Evolutionary conservation across 2,329 filamentous ascomycete species (phyloP), one percentile per base, ranked within the genome.

Genomic region (Periconia sp.): DNA sequence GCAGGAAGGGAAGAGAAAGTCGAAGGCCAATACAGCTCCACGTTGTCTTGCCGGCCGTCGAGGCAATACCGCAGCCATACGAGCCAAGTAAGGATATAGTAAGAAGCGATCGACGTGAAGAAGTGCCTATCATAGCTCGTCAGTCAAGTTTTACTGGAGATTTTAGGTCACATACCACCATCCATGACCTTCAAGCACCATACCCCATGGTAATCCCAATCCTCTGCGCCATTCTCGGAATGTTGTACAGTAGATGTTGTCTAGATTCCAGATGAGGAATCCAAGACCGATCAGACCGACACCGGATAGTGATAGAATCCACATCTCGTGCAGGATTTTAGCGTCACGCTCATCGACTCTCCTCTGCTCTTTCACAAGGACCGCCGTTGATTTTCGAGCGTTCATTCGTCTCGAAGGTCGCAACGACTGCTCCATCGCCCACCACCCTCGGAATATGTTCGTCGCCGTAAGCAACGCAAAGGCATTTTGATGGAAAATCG

Each of bases 151-250:
- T 5, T 28, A 5, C 12, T 6, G 5, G 25, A 28, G 15, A 12
- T 11, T 5, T 3, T 10, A 65, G 23, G 19, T 2, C 4, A 68
- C 77, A 63, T 69, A 82, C 83, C 84, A 87, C 83, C 83, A 86
- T 11, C 83, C 84, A 66, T 87, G 84, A 1, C 83, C 83, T 58
- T 87, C 84, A 2, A 92, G 76, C 4, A 92, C 46, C 8, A 90
- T 73, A 2, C 87, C 86, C 87, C 88, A 92, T 0, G 89, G 89
- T 43, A 92, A 72, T n/a, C 86, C 83, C 21, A 92, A 69, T 25
- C 78, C 69, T 37, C 83, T 79, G 40, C 88, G 79, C 81, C 83
- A 87, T 29, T 62, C 64, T 17, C 83, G 79, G 43, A 92, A 71
- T 19, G 75, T 78, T 21, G 73, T 72, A 66, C 89, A 92, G 64